Evolutionary conservation across 2,329 filamentous ascomycete species (phyloP), one percentile per base, ranked within the genome.

Genomic region (Monilinia fructigena): DNA sequence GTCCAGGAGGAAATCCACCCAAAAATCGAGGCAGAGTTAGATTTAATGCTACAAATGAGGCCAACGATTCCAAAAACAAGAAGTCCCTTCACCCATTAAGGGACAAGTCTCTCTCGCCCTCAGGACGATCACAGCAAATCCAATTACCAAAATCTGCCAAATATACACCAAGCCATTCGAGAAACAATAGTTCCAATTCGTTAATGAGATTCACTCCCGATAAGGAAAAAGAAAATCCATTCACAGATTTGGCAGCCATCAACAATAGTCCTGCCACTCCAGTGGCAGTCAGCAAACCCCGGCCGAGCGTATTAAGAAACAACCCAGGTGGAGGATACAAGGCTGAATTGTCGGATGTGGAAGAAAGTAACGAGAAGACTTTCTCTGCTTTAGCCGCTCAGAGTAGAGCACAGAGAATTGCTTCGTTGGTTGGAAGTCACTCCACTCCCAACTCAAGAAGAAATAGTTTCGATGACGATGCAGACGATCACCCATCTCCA

Each of bases 11-110:
- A 8, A 55, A 59, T 35, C 63, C 56, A 54, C 53, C 55, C 28
- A 54, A 61, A 48, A 70, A 72, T 62, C 40, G 70, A 68, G 68
- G 68, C 67, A 72, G 75, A 61, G 75, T 76, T 4, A 70, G 74
- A 20, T 76, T 76, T 68, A 75, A 76, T 62, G 73, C 70, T 56
- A 72, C 70, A 31, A 75, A 72, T 65, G 74, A 75, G 64, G 72
- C 71, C 64, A 75, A 74, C 59, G 75, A 76, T 70, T 62, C 61
- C 6, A 63, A 70, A 28, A 76, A 75, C 64, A 68, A 70, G 31
- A 73, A 70, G 31, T 72, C 69, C 31, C 70, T 61, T 52, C 65
- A 72, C 40, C 73, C 71, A 38, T 58, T 73, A 28, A 72, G 70
- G 55, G 70, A 74, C 48, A 50, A 68, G 65, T 71, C 72, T 11